Percentiles rank a stretch among this genome's conserved stretches.
These are phyloP conservation scores for Eucalyptus sp. DNA, from an alignment of 345 rosid species.

Conservation along the genomic window DNA sequence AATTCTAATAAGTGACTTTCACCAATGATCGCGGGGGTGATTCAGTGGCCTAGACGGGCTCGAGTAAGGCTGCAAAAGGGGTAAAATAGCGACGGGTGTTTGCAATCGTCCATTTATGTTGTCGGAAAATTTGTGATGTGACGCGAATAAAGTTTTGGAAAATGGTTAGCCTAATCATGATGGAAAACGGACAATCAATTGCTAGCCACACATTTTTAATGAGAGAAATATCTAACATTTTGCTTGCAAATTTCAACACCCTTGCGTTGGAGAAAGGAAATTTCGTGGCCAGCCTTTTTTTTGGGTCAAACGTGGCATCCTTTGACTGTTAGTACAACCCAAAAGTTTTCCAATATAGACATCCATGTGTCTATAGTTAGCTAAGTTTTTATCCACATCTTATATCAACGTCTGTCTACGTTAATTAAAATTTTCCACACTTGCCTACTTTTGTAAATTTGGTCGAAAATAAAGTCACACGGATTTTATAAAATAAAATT, in stretches of 20 bases:
- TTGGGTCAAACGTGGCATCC: no score
- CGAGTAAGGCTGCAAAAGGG: neutral
- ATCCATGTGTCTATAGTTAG: neutral
- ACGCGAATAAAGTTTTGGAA: no score
- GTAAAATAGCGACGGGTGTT: neutral
- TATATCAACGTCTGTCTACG: neutral
- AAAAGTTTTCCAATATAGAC: neutral
- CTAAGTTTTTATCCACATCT: neutral
- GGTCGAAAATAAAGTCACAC: neutral
- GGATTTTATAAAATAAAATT: neutral
- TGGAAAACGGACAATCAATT: no score
- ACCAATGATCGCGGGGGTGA: neutral
- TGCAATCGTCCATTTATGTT: neutral
- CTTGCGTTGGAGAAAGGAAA: no score
- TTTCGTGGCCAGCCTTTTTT: no score
- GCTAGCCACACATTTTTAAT: no score
- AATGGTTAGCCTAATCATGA: no score
- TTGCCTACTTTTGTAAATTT: neutral
- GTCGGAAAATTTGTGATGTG: neutral
- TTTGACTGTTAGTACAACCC: no score
- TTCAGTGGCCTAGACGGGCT: neutral
- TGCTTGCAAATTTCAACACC: no score
- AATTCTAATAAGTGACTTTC: neutral
- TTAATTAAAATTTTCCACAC: neutral
- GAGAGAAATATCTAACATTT: no score